phyloP scores from a whole-genome alignment of 2,329 filamentous ascomycete species.

The Lecanoromycetidae sp. region DNA sequence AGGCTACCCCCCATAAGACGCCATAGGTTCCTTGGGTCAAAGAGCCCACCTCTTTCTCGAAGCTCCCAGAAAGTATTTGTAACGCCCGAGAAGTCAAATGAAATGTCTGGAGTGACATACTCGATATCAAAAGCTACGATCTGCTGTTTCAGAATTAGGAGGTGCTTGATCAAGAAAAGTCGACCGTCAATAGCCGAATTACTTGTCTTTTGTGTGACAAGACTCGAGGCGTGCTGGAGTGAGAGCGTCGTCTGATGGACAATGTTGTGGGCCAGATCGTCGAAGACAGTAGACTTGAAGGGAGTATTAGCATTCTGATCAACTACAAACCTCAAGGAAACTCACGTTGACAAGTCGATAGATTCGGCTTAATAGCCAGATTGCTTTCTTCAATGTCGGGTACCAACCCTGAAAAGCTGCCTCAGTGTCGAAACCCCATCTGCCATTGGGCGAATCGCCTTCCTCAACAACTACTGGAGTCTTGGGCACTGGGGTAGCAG shows the following conservation, averaged over 20 bases:
- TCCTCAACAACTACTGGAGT: constrained; percentile 42
- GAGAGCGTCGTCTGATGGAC: constrained; percentile 82
- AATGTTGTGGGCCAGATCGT: constrained; percentile 65
- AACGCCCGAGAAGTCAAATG: constrained; percentile 54
- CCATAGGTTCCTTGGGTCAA: constrained; percentile 52
- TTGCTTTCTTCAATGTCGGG: constrained; percentile 53
- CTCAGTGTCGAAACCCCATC: constrained; percentile 45
- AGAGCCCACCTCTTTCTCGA: constrained; percentile 51
- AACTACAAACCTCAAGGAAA: not conserved
- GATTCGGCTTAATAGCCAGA: constrained; percentile 57
- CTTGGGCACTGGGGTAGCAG: constrained; percentile 33
- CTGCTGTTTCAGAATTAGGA: constrained; percentile 90
- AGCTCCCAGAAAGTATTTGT: constrained; percentile 57
- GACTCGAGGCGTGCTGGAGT: constrained; percentile 61
- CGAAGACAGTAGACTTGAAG: constrained; percentile 51
- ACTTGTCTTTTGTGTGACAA: constrained; percentile 49
- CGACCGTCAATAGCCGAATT: constrained; percentile 60
- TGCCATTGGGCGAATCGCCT: constrained; percentile 32
- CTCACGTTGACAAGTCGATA: constrained; percentile 56
- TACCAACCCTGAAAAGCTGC: constrained; percentile 51
- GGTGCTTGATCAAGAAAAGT: constrained; percentile 86
- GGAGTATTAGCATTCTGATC: constrained; percentile 12
- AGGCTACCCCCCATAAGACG: constrained; percentile 46
- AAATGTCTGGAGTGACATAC: constrained; percentile 52
- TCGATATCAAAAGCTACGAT: constrained; percentile 93